Base-by-base conservation (phyloP, 441 rosid species). In the Daphne laureola region DNA sequence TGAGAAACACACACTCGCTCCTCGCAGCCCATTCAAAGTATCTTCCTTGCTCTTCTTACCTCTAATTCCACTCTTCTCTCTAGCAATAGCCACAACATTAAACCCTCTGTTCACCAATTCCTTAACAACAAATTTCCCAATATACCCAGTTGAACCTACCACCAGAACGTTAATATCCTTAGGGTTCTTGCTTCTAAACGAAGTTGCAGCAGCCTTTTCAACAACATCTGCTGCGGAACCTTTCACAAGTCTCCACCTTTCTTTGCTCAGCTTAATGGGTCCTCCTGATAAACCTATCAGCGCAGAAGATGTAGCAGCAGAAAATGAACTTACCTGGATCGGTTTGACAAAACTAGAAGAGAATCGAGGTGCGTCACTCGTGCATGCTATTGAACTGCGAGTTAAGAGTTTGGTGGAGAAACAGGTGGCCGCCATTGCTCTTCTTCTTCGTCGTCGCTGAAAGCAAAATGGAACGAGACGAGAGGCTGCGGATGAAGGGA, bases 101-200 rank as follows among this genome's bases (percentile, higher is more conserved):
- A 86, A 91, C 23, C 96, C 93, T 68, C 91, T 80, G 18, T 66
- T 71, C 48, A 86, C 73, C 55, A 91, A 67, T 74, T 88, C 93
- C 54, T 71, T 73, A 14, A 82, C 93, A 14, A 86, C 96, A 72
- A 91, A 86, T 53, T 80, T 88, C 4, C 96, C 96, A 13, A 88
- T 82, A 62, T 91, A 91, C 41, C 96, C 98, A 31, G 96, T 91
- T 15, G 96, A 87, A 64, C 96, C 97, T 72, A 77, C 89, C 3
- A 85, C 84, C 53, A 87, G 59, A 53, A 90, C 57, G 66, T 87
- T 90, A 41, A 87, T 64, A 45, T 85, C 95, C 27, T 66, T 57
- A 0, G 89, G 75, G 53, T 26, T 66, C 62, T 80, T 90, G 76
- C 47, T 69, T 68, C 95, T 77, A 51, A 85, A 85, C 5, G 82